Conservation (phyloP, 2,329 filamentous ascomycete species). For the Neurospora crassa region DNA sequence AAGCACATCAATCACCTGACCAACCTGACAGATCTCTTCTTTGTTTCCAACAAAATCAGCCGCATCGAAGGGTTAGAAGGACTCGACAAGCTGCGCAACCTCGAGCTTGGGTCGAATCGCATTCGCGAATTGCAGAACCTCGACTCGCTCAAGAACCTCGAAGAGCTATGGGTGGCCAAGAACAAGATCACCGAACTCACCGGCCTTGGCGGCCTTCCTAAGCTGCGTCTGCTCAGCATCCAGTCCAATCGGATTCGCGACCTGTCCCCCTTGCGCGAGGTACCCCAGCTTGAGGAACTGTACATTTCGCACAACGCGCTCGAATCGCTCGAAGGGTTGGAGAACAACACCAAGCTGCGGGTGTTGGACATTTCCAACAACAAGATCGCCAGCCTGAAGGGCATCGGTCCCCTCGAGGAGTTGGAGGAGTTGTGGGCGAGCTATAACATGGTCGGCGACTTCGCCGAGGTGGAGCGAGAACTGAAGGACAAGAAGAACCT, state of each 20-base stretch:
- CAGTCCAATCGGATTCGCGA: constrained; percentile 87
- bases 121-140: constrained; percentile 85
- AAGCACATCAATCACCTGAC: constrained; percentile 74
- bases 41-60: constrained; percentile 90
- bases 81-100: constrained; percentile 63
- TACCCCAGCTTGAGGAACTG: constrained; percentile 76
- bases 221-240: constrained; percentile 81
- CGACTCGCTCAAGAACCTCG: constrained; percentile 64
- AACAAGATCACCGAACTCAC: constrained; percentile 87
- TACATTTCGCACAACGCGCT: constrained; percentile 96
- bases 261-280: constrained; percentile 64
- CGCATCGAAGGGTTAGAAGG: constrained; percentile 77
- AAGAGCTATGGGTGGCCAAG: constrained; percentile 90
- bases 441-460: constrained; percentile 72
- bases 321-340: constrained; percentile 63
- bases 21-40: constrained; percentile 73
- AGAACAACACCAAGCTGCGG: constrained; percentile 55
- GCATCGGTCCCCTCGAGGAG: constrained; percentile 56
- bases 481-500: constrained; percentile 70
- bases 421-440: constrained; percentile 93
- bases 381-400: constrained; percentile 63
- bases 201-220: constrained; percentile 64
- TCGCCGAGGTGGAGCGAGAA: constrained; percentile 69
- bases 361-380: constrained; percentile 89
- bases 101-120: constrained; percentile 87